Percentiles rank a stretch among this genome's conserved stretches.
phyloP scores from a whole-genome alignment of 192 early-diverging fungal species.

The Pilaira anomala region DNA sequence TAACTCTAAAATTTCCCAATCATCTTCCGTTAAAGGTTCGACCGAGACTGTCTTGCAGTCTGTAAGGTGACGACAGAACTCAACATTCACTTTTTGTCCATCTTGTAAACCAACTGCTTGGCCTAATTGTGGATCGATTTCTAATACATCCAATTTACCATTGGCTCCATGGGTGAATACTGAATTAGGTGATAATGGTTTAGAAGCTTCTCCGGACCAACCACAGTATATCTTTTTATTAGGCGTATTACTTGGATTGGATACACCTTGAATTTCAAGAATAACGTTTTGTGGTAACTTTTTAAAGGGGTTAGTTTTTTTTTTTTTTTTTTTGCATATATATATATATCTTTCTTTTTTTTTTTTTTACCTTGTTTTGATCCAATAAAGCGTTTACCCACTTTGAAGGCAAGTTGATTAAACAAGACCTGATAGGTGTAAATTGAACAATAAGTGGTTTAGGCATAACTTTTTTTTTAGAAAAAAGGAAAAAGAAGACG shows the following conservation, averaged over 20 bases:
- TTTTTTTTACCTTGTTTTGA: conserved; percentile 60
- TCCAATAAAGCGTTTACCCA: conserved; percentile 74
- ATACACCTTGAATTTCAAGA: conserved; percentile 39
- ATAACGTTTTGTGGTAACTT: conserved; percentile 60
- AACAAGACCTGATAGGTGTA: conserved; percentile 59
- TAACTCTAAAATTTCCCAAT: conserved; percentile 82
- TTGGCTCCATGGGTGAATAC: conserved; percentile 35
- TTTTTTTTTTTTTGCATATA: too few relatives aligned
- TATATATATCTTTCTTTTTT: too few relatives aligned
- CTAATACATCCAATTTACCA: conserved; percentile 47
- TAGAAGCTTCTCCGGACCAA: conserved; percentile 61
- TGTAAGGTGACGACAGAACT: conserved; percentile 53
- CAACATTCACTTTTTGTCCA: conserved; percentile 57
- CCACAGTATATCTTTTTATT: conserved; percentile 56
- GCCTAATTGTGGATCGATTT: conserved; percentile 72
- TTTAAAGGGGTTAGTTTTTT: background rate
- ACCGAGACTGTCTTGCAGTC: conserved; percentile 61
- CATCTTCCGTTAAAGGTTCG: conserved; percentile 66
- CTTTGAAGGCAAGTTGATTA: conserved; percentile 69
- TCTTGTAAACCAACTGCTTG: conserved; percentile 59
- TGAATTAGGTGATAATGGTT: conserved; percentile 24
- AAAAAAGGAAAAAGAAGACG: too few relatives aligned
- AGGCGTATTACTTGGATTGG: conserved; percentile 42
- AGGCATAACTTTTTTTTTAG: conserved; percentile 48
- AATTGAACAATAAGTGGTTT: conserved; percentile 64